phyloP scores from a whole-genome alignment of 2,329 filamentous ascomycete genomes.

The Chaetomium strumarium region DNA sequence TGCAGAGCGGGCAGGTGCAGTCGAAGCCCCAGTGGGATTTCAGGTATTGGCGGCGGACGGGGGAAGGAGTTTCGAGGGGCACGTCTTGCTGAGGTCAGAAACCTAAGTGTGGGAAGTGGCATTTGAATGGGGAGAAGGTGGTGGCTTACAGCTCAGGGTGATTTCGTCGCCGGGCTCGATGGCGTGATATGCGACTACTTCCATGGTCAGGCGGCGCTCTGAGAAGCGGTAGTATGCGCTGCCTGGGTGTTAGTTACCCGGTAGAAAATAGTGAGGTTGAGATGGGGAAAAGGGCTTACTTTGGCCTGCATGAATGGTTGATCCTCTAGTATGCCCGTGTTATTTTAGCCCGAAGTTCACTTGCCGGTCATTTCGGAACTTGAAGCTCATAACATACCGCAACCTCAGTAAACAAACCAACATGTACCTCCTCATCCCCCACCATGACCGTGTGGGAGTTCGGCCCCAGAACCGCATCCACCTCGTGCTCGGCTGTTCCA shows the following conservation, averaged over 20 bases:
- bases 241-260: background rate
- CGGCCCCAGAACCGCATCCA: conserved; percentile 22
- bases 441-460: conserved; percentile 21
- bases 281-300: conserved; percentile 22
- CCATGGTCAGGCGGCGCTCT: conserved; percentile 20
- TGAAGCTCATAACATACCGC: conserved; percentile 19
- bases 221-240: conserved; percentile 25
- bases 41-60: conserved; percentile 19
- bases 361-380: background rate
- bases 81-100: conserved; percentile 17
- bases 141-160: conserved; percentile 26
- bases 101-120: background rate
- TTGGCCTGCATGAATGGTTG: conserved; percentile 27
- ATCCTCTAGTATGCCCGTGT: conserved; percentile 19
- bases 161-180: conserved; percentile 29
- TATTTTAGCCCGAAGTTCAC: background rate
- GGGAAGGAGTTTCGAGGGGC: conserved; percentile 16
- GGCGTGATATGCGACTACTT: conserved; percentile 24
- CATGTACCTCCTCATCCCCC: conserved; percentile 15
- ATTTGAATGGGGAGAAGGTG: background rate
- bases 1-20: conserved; percentile 25
- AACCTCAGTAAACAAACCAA: conserved; percentile 25
- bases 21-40: conserved; percentile 23
- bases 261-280: background rate
- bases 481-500: conserved; percentile 11